phyloP scores from a whole-genome alignment of 164 flowering plant species.

The Cinnamomum chago region DNA sequence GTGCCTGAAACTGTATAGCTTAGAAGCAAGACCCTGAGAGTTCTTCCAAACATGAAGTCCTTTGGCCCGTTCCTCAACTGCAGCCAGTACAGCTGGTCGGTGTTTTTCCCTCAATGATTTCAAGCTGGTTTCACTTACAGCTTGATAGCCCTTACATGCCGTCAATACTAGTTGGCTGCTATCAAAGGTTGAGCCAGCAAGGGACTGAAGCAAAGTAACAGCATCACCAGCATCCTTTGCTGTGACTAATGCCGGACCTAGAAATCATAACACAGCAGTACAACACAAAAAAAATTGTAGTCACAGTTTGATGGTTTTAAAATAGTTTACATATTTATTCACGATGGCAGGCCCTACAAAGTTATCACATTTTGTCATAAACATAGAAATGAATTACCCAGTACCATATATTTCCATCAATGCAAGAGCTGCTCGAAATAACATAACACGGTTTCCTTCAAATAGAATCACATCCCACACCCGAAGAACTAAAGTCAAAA shows the following conservation, averaged over 20 bases:
- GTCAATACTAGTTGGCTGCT: slow-evolving; percentile 98
- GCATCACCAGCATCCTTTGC: slow-evolving; percentile 99
- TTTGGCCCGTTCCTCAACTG: slow-evolving; percentile 75
- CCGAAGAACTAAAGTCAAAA: slow-evolving; percentile 74
- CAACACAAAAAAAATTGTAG: too few relatives aligned
- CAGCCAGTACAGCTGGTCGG: slow-evolving; percentile 60
- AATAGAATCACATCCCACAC: slow-evolving; percentile 98
- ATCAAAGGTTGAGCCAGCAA: slow-evolving; percentile 97
- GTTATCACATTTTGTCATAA: not conserved
- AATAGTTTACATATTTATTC: too few relatives aligned
- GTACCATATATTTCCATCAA: slow-evolving; percentile 98
- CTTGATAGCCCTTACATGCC: slow-evolving; percentile 94
- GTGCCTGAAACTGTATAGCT: slow-evolving; percentile 70
- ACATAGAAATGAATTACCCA: slow-evolving; percentile 22
- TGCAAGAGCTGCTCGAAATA: slow-evolving; percentile 89
- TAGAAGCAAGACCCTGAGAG: slow-evolving; percentile 78
- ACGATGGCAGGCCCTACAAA: too few relatives aligned
- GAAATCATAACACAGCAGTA: slow-evolving; percentile 6
- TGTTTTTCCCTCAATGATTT: slow-evolving; percentile 72
- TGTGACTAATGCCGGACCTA: slow-evolving; percentile 96
- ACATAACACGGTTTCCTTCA: slow-evolving; percentile 96
- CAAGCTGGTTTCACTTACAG: slow-evolving; percentile 68
- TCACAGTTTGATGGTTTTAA: too few relatives aligned
- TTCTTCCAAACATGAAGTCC: slow-evolving; percentile 61
- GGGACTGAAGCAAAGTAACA: slow-evolving; percentile 85